These are phyloP conservation scores for Byssothecium circinans DNA, from an alignment of 2,329 filamentous ascomycete genomes.

Conservation along the genomic window DNA sequence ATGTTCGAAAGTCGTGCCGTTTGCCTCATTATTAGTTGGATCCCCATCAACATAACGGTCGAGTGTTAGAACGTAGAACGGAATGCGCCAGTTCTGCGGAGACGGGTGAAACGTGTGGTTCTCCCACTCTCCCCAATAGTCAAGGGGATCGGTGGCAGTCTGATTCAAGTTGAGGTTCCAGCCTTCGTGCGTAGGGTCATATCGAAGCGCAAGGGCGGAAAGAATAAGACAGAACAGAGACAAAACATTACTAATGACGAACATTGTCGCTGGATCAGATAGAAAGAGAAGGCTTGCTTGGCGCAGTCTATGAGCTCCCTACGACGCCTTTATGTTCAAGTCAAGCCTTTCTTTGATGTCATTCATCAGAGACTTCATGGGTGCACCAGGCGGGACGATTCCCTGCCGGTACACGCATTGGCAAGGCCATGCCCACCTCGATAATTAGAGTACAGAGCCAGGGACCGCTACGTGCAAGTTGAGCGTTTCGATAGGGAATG, in stretches of 20 bases:
- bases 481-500: conserved; percentile 5
- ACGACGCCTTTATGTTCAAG: conserved; percentile 12
- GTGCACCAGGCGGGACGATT: conserved; percentile 15
- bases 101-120: conserved; percentile 57
- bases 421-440: conserved; percentile 5
- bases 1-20: conserved; percentile 63
- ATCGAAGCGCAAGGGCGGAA: conserved; percentile 34
- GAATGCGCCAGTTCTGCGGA: conserved; percentile 65
- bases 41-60: conserved; percentile 68
- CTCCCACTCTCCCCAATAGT: conserved; percentile 62
- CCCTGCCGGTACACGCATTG: conserved; percentile 11
- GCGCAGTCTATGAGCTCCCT: background rate
- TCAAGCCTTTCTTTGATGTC: conserved; percentile 8
- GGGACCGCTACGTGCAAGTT: conserved; percentile 5
- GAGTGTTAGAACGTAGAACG: conserved; percentile 66
- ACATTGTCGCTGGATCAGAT: conserved; percentile 17
- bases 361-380: conserved; percentile 14
- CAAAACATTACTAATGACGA: conserved; percentile 11
- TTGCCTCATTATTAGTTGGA: conserved; percentile 64
- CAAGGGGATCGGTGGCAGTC: conserved; percentile 56
- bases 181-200: conserved; percentile 53
- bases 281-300: conserved; percentile 11
- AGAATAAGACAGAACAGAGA: conserved; percentile 17
- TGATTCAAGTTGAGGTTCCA: conserved; percentile 66
- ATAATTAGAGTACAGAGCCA: conserved; percentile 6